Percentiles rank a stretch among this genome's conserved stretches.
Conservation (phyloP, 441 rosid species). For the Iberis amara region DNA sequence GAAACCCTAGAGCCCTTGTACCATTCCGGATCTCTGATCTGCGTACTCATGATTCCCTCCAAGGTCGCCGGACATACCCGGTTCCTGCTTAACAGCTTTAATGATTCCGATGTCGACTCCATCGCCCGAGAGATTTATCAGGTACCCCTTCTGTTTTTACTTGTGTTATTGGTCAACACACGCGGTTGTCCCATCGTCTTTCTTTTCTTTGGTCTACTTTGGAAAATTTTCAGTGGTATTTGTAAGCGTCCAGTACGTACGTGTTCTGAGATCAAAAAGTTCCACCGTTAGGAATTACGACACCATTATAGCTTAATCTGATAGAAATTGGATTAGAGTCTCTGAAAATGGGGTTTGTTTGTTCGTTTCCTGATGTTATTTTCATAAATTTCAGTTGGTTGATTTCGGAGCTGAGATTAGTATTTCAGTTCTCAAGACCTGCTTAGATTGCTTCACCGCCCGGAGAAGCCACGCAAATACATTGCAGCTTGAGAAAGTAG, state of each 20-base stretch:
- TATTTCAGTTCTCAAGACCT: conserved; percentile 53
- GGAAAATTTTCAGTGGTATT: too few relatives aligned
- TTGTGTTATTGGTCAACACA: not conserved
- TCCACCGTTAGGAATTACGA: too few relatives aligned
- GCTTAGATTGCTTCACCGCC: conserved; percentile 51
- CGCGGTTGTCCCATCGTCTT: too few relatives aligned
- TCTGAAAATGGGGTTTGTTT: not conserved
- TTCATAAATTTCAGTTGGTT: conserved; percentile 42
- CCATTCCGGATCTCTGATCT: conserved; percentile 22
- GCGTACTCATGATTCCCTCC: conserved; percentile 45
- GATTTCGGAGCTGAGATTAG: conserved; percentile 60
- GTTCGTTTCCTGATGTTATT: not conserved
- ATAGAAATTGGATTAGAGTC: not conserved
- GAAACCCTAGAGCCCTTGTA: not conserved
- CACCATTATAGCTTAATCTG: too few relatives aligned
- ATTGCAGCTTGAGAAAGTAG: conserved; percentile 44
- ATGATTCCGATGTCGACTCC: conserved; percentile 59
- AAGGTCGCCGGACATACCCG: conserved; percentile 60
- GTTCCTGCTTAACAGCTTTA: conserved; percentile 55
- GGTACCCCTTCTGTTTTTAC: conserved; percentile 32
- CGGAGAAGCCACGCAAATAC: conserved; percentile 40
- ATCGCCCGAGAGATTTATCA: conserved; percentile 52
- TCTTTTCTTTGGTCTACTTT: not conserved
- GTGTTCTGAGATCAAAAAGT: not conserved
- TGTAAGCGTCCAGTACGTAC: not conserved